Percentiles rank a stretch among this genome's conserved stretches.
Conservation (phyloP, 495 filamentous ascomycete genomes). For the Penicillium chermesinum region DNA sequence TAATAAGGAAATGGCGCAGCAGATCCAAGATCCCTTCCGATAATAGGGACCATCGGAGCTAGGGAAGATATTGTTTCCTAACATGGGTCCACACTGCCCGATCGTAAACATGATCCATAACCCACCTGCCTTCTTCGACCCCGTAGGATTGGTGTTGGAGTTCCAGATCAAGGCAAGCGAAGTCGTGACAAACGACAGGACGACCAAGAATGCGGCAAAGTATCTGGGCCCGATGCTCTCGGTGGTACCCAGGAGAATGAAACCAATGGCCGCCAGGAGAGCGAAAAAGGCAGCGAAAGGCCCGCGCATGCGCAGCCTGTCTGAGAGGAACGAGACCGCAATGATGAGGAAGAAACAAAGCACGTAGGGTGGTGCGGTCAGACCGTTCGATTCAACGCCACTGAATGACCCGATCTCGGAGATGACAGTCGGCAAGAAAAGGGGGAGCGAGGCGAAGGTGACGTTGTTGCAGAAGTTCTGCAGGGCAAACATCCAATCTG, state of each 20-base stretch:
- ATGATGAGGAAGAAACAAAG: conserved; percentile 19
- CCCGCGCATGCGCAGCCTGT: conserved; percentile 16
- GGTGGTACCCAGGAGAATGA: conserved; percentile 26
- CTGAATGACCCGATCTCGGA: conserved; percentile 26
- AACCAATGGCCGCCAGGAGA: conserved; percentile 22
- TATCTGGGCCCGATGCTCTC: conserved; percentile 20
- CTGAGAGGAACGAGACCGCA: conserved; percentile 20
- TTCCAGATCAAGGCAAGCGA: conserved; percentile 8
- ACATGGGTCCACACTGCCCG: conserved; percentile 35
- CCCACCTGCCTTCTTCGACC: conserved; percentile 11
- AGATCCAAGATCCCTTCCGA: conserved; percentile 48
- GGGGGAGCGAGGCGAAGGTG: conserved; percentile 25
- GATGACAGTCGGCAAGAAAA: conserved; percentile 32
- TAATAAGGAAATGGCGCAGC: conserved; percentile 55
- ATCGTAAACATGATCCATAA: conserved; percentile 14
- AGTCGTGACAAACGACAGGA: conserved; percentile 5
- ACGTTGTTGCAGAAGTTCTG: conserved; percentile 6
- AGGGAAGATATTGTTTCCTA: conserved; percentile 58
- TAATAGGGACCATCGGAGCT: conserved; percentile 47
- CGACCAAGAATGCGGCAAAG: conserved; percentile 12
- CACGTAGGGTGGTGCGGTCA: conserved; percentile 29
- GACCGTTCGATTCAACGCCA: conserved; percentile 25
- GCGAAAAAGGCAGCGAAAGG: conserved; percentile 22
- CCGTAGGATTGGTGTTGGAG: conserved; percentile 7
- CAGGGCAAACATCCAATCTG: background rate